Percentiles rank a stretch among this genome's conserved stretches.
Conservation (phyloP, 257 asterid genomes). For the Solanum virginianum region DNA sequence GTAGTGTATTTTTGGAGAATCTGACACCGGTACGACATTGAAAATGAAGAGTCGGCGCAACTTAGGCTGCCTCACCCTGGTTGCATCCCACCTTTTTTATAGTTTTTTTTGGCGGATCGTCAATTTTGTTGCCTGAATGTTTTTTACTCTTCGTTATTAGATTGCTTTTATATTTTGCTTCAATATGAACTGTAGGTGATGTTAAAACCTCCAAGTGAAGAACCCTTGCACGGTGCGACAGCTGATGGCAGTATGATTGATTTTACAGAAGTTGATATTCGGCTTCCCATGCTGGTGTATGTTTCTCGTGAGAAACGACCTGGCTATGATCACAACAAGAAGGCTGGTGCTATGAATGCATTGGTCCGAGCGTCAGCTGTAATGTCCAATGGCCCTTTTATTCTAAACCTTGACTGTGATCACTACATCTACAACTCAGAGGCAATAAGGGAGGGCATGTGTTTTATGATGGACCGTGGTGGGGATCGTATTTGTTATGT, state of each 20-base stretch:
- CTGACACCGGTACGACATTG: too few relatives aligned
- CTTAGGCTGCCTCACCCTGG: too few relatives aligned
- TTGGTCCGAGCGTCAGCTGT: constrained; percentile 82
- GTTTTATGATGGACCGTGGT: constrained; percentile 86
- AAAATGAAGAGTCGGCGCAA: too few relatives aligned
- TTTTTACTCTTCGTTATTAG: neutral
- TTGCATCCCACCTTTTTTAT: too few relatives aligned
- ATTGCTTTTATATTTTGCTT: neutral
- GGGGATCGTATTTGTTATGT: constrained; percentile 74
- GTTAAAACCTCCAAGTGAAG: constrained; percentile 90
- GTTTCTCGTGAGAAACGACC: constrained; percentile 89
- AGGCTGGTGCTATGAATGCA: constrained; percentile 95
- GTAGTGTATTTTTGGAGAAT: too few relatives aligned
- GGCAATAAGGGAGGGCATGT: constrained; percentile 78
- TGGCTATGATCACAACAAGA: constrained; percentile 84
- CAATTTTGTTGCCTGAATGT: neutral
- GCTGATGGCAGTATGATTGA: constrained; percentile 41
- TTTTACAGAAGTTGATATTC: constrained; percentile 62
- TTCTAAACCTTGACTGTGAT: constrained; percentile 82
- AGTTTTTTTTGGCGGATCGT: neutral
- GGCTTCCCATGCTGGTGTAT: constrained; percentile 78
- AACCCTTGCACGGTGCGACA: constrained; percentile 40
- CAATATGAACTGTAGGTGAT: constrained; percentile 45
- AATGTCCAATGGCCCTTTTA: constrained; percentile 92
- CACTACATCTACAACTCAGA: constrained; percentile 80